Base-by-base conservation (phyloP, 148 eudicot species). In the Nepenthes gracilis region DNA sequence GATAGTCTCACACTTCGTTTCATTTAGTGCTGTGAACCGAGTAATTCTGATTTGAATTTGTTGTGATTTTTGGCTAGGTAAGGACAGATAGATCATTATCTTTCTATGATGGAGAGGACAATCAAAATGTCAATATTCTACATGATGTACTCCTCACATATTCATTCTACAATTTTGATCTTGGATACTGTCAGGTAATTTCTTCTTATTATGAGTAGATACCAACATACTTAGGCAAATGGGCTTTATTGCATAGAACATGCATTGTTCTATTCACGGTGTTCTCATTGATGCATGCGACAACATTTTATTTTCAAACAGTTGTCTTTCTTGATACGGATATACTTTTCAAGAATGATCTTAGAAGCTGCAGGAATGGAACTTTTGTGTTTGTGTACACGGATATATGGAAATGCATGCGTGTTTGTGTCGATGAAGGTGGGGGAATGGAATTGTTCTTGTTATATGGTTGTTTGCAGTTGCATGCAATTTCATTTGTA, bases 151-250 rank as follows among this genome's bases (percentile, higher is more conserved):
- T 93, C 75, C 75, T 93, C 72, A 88, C 96, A 11, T 93, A 86
- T 74, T 93, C 99, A 12, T 88, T 93, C 76, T 89, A 88, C 90
- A 93, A 93, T 75, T 93, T 93, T 70, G 99, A 93, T 77, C 95
- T 88, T 53, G 99, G 99, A 64, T 93, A 93, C 71, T 93, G 99
- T 78, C 99, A 93, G 99, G 99, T 93, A 83, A 53, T 66, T 38
- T 37, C 36, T 36, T 47, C 36, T 32, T 33, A 7, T 33, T 45
- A 0, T 5, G 8, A 14, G 2, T 8, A 11, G 33, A n/a, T 54
- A n/a, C 34, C 15, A 54, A 11, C 57, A 32, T 8, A 32, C 15
- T 8, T 4, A 2, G 57, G 57, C 8, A 45, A 11, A 45, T n/a
- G 53, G 12, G 13, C 53, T 49, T 2, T 2, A 1, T 12, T 49